These are phyloP conservation scores for Nannochloris sp. DNA, from an alignment of 139 green algal genomes.

Conservation along the genomic window DNA sequence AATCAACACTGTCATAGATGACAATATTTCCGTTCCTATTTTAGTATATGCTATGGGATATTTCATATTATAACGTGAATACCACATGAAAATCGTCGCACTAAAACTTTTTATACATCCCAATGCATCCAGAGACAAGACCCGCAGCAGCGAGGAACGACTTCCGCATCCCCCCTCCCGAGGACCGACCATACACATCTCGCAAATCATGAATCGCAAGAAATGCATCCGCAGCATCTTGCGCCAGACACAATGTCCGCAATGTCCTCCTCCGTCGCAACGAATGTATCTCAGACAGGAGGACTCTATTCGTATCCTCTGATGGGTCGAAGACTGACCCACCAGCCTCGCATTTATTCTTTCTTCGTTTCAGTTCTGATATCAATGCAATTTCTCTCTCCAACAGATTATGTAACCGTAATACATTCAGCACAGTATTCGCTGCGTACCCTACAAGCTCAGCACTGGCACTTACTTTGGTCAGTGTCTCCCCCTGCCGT, in stretches of 20 bases:
- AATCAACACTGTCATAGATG: constrained; percentile 69
- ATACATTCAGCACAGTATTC: constrained; percentile 4
- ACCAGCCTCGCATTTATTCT: constrained; percentile 5
- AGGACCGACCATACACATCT: constrained; percentile 29
- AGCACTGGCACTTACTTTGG: constrained; percentile 40
- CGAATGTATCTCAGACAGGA: constrained; percentile 22
- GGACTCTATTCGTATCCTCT: constrained; percentile 12
- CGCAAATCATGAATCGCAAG: constrained; percentile 29
- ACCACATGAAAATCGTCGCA: background rate
- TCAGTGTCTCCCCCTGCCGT: constrained; percentile 34
- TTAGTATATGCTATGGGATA: constrained; percentile 32
- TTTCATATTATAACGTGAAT: constrained; percentile 11
- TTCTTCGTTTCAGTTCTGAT: constrained; percentile 26
- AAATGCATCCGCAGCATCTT: constrained; percentile 54
- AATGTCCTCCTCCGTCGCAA: constrained; percentile 39
- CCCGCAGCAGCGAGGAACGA: constrained; percentile 46
- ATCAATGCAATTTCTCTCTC: constrained; percentile 41
- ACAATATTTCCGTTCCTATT: constrained; percentile 86
- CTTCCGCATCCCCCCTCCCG: constrained; percentile 14
- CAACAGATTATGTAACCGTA: constrained; percentile 7
- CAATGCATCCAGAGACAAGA: constrained; percentile 57
- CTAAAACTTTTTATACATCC: constrained; percentile 69
- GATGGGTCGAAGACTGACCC: background rate
- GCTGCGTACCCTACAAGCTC: constrained; percentile 68
- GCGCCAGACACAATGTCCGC: constrained; percentile 49